phyloP scores from a whole-genome alignment of 2,329 filamentous ascomycete genomes.

The Penicillium brevicompactum region DNA sequence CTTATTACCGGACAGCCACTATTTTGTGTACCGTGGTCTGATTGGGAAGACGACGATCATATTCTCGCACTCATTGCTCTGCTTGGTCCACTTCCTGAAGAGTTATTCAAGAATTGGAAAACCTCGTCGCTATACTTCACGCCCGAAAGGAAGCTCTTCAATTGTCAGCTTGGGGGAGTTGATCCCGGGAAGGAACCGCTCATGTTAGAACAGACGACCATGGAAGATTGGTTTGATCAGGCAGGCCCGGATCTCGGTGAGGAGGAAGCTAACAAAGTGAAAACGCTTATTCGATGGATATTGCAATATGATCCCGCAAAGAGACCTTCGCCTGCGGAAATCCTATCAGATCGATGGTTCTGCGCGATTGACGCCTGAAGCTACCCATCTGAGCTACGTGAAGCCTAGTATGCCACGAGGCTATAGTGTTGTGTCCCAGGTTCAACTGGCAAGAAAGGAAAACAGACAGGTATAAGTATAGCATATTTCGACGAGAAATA shows the following conservation, averaged over 20 bases:
- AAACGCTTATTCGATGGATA: slow-evolving; percentile 29
- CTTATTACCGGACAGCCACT: slow-evolving; percentile 30
- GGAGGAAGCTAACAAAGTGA: slow-evolving; percentile 28
- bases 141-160: slow-evolving; percentile 21
- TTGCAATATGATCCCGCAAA: slow-evolving; percentile 32
- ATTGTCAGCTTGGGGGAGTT: slow-evolving; percentile 22
- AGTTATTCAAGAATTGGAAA: slow-evolving; percentile 27
- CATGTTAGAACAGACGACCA: slow-evolving; percentile 20
- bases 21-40: slow-evolving; percentile 23
- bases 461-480: too few species aligned
- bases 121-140: slow-evolving; percentile 29
- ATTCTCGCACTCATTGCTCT: slow-evolving; percentile 28
- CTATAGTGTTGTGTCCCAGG: too few species aligned
- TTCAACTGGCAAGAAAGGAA: too few species aligned
- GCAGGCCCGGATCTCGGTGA: slow-evolving; percentile 26
- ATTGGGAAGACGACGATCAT: slow-evolving; percentile 33
- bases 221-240: slow-evolving; percentile 29
- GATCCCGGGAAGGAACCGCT: slow-evolving; percentile 24
- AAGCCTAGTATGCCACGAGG: not conserved
- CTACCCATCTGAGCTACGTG: slow-evolving; percentile 2
- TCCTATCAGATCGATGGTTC: slow-evolving; percentile 36
- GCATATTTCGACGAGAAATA: not conserved
- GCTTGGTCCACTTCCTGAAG: slow-evolving; percentile 29
- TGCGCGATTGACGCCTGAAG: slow-evolving; percentile 15
- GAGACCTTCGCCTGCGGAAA: slow-evolving; percentile 29